Base-by-base conservation (phyloP, 805 yeast species). In the Saccharomycopsis capsularis region DNA sequence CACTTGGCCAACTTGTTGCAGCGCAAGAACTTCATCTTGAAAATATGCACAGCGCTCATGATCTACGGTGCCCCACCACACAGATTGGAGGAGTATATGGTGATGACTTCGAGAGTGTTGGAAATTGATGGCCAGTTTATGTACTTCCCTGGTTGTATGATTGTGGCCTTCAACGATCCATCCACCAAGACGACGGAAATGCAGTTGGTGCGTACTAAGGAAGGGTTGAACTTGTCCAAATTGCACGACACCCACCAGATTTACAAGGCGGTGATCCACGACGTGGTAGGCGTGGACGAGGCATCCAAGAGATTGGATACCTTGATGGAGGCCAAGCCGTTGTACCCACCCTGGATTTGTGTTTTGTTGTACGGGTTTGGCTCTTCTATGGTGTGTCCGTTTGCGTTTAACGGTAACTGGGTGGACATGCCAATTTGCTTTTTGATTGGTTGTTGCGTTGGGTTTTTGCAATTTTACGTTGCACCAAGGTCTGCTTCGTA, bases 21-120 rank as follows among this genome's bases (percentile, higher is more conserved):
- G 61, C 75, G 96, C 50, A 96, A 90, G 61, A 70, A 90, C 43
- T 91, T 91, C 60, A 82, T 91, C 50, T 66, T 90, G 57, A 74
- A 91, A 34, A 73, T 91, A 68, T 90, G 97, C 62, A 78, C 86
- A 40, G 95, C 95, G 0, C 70, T 91, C 48, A 90, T 91, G 98
- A 67, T 86, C 50, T 91, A 79, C 59, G 98, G 98, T 25, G 98
- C 98, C 0, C 98, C 98, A 1, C 89, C 96, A 1, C 98, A 91
- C 63, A 75, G 98, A 60, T 66, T 91, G 46, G 98, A 91, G 63
- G 98, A 91, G 59, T 90, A 89, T 63, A 78, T 91, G 85, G 75
- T 82, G 25, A 83, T 87, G 89, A 90, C 97, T 1, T 83, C 96
- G 15, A 73, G 95, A 48, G 96, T 91, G 2, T 70, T 91, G 51